These are phyloP conservation scores for Lepiota brunneoincarnata DNA, from an alignment of 768 basidiomycete species.

Conservation along the genomic window DNA sequence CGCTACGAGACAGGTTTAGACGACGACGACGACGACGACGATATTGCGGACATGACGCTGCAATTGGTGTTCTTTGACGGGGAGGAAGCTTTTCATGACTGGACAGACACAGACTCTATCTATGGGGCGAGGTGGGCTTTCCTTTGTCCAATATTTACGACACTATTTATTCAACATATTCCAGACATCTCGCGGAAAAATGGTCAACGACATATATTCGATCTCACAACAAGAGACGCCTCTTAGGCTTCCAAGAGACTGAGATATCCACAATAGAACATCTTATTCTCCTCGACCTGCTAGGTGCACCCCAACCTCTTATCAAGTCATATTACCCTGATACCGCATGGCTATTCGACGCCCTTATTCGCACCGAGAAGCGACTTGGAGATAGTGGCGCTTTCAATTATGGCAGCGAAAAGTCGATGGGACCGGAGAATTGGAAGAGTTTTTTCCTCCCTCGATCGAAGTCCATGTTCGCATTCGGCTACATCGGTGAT, in stretches of 20 bases:
- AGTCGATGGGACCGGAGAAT: conserved; percentile 41
- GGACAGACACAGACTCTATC: conserved; percentile 87
- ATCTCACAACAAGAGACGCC: conserved; percentile 56
- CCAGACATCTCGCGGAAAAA: conserved; percentile 82
- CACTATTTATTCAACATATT: background rate
- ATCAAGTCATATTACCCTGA: conserved; percentile 82
- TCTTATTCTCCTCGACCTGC: conserved; percentile 87
- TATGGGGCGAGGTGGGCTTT: conserved; percentile 83
- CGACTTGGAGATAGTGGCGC: conserved; percentile 65
- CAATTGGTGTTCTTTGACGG: conserved; percentile 97
- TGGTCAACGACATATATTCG: conserved; percentile 74
- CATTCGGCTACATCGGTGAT: conserved; percentile 72
- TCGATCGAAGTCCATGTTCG: conserved; percentile 35
- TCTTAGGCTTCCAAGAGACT: conserved; percentile 52
- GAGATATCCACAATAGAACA: conserved; percentile 83
- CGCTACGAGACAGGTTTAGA: conserved; percentile 53
- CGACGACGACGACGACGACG: conserved; percentile 54
- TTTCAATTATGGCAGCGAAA: conserved; percentile 47
- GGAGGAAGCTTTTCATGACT: conserved; percentile 91
- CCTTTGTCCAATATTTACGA: background rate
- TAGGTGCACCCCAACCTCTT: conserved; percentile 73
- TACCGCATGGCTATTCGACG: conserved; percentile 92
- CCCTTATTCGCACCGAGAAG: conserved; percentile 67
- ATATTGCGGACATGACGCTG: conserved; percentile 78
- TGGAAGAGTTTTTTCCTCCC: conserved; percentile 69